Conservation (phyloP, 2,329 filamentous ascomycete species). For the Lasiodiplodia sp. region DNA sequence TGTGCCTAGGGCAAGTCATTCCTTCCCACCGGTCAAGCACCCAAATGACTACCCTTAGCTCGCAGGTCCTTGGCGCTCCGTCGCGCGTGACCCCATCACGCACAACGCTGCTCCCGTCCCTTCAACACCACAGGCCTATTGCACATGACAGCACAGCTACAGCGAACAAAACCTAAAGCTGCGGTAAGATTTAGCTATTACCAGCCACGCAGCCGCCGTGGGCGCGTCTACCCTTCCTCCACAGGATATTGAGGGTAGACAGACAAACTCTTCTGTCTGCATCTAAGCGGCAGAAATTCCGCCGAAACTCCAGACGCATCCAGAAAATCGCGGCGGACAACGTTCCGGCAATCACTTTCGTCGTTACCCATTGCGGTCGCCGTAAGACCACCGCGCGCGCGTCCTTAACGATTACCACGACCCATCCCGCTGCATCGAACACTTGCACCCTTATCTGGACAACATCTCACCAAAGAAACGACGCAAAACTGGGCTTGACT, state of each 20-base stretch:
- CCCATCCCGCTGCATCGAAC: neutral
- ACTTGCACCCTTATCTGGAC: neutral
- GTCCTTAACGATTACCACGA: neutral
- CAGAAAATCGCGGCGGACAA: neutral
- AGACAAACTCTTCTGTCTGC: neutral
- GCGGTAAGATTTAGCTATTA: no score
- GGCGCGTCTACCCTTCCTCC: neutral
- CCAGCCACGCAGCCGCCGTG: neutral
- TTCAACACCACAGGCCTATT: neutral
- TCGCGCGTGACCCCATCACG: neutral
- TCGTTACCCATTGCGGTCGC: neutral
- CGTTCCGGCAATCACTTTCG: neutral
- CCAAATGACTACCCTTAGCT: constrained; percentile 6
- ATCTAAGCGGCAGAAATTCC: neutral
- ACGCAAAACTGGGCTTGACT: neutral
- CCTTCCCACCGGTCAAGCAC: neutral
- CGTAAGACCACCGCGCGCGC: neutral
- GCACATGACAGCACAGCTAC: constrained; percentile 11
- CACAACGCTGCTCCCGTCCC: neutral
- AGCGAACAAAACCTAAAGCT: neutral
- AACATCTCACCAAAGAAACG: neutral
- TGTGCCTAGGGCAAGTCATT: constrained; percentile 2
- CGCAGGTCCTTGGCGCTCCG: neutral
- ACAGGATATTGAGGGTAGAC: neutral
- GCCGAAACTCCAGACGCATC: neutral